Evolutionary conservation across 192 early-diverging fungal genomes (phyloP), one percentile per base, ranked within the genome.

Genomic region (Cladochytrium replicatum): DNA sequence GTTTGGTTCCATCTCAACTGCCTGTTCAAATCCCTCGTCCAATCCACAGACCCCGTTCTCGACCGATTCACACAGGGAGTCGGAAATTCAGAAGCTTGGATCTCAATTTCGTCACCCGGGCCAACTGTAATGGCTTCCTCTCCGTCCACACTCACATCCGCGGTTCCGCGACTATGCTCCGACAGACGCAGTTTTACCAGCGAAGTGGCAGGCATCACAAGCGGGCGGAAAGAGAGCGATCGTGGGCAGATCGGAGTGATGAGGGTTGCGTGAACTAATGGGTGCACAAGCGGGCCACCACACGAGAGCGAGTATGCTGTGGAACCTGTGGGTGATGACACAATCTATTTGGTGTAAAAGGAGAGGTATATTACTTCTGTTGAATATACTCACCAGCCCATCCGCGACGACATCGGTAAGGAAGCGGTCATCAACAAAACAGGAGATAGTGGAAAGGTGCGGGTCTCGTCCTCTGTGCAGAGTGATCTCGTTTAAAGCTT

Each of bases 261-360:
- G 17, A 93, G 23, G 17, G 91, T 80, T 0, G 85, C 80, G n/a
- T 83, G 82, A 17, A 96, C 86, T 44, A 88, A 81, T 0, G 93
- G 93, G 61, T 96, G 93, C 19, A 89, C 89, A 22, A 96, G 58
- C 13, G 91, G 84, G 2, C 93, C 93, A 50, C 38, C 42, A 34
- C 89, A 86, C 13, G 86, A 89, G 15, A 94, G 69, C 1, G 83
- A 84, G 57, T 94, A 94, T 0, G 91, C 91, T 0, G 91, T 94
- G 15, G 88, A 91, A 6, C 91, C 91, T 2, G 91, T 94, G 1
- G 91, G 89, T 4, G 91, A 88, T 5, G 80, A 77, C 7, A 92
- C 78, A 38, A 94, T 89, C 25, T 84, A 60, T 4, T 80, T 41
- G 40, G 22, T 21, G 41, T 42, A 40, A 11, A 21, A 15, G 22